phyloP scores from a whole-genome alignment of 139 green algal genomes.

The Microglena sp. region DNA sequence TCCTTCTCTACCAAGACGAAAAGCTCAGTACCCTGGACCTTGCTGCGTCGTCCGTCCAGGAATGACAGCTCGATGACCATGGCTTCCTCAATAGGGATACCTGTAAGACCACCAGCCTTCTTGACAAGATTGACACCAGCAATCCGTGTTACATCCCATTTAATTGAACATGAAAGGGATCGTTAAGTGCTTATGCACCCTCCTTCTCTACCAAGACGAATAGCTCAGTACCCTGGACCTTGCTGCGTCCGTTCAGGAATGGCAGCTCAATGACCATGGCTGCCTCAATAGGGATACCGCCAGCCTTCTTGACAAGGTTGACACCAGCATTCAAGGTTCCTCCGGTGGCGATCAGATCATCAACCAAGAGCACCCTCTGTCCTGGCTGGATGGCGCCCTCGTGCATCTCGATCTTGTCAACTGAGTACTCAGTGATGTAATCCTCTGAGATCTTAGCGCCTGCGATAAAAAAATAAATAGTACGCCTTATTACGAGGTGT shows the following conservation, averaged over 20 bases:
- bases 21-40: conserved; percentile 53
- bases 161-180: no score
- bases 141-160: no score
- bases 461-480: conserved; percentile 36
- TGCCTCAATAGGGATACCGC: conserved; percentile 66
- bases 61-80: conserved; percentile 85
- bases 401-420: conserved; percentile 96
- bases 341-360: conserved; percentile 96
- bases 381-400: conserved; percentile 67
- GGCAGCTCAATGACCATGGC: conserved; percentile 85
- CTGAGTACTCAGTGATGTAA: conserved; percentile 87
- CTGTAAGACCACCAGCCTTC: no score
- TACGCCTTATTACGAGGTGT: no score
- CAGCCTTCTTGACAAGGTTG: conserved; percentile 67
- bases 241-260: conserved; percentile 66
- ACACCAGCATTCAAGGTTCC: conserved; percentile 83
- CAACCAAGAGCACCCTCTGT: conserved; percentile 85
- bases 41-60: conserved; percentile 66
- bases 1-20: conserved; percentile 82
- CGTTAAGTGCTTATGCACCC: conserved; percentile 49
- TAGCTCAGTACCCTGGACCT: conserved; percentile 53
- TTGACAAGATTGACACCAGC: no score
- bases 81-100: conserved; percentile 72
- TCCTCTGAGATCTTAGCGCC: conserved; percentile 71
- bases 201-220: conserved; percentile 82